Evolutionary conservation across 805 yeast genomes (phyloP).

Genomic region (Lachancea thermotolerans): DNA sequence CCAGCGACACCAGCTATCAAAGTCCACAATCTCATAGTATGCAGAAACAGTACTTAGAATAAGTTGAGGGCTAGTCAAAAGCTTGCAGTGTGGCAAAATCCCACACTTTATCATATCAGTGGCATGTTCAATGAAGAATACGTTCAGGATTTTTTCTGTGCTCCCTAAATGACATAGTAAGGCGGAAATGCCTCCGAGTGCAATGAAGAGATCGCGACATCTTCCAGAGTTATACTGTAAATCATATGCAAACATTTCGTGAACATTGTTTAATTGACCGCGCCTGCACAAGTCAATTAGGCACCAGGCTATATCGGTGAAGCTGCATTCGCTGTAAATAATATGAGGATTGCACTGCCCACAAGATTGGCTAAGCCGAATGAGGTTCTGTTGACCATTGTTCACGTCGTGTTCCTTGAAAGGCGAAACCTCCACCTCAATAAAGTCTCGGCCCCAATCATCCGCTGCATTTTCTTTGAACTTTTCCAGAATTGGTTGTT

Average conservation of each 20-base stretch:
- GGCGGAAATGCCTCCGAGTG: constrained; percentile 23
- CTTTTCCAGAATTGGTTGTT: constrained; percentile 15
- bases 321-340: constrained; percentile 12
- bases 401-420: constrained; percentile 9
- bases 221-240: constrained; percentile 14
- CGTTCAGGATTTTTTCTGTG: constrained; percentile 7
- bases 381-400: constrained; percentile 1
- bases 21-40: constrained; percentile 2
- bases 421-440: constrained; percentile 17
- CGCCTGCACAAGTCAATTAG: constrained; percentile 8
- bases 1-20: constrained; percentile 6
- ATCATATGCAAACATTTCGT: constrained; percentile 20
- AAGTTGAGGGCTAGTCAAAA: constrained; percentile 11
- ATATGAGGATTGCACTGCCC: constrained; percentile 5
- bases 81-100: constrained; percentile 16
- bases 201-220: constrained; percentile 17
- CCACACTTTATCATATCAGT: constrained; percentile 23
- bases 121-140: constrained; percentile 13
- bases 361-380: constrained; percentile 1
- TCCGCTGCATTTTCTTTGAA: constrained; percentile 22
- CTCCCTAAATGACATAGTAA: constrained; percentile 11
- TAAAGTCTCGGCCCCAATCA: constrained; percentile 27
- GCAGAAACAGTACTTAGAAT: constrained; percentile 9
- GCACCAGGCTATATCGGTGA: constrained; percentile 13
- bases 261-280: not conserved